phyloP scores from a whole-genome alignment of 2,329 filamentous ascomycete genomes.

The Bipolaris cookei region DNA sequence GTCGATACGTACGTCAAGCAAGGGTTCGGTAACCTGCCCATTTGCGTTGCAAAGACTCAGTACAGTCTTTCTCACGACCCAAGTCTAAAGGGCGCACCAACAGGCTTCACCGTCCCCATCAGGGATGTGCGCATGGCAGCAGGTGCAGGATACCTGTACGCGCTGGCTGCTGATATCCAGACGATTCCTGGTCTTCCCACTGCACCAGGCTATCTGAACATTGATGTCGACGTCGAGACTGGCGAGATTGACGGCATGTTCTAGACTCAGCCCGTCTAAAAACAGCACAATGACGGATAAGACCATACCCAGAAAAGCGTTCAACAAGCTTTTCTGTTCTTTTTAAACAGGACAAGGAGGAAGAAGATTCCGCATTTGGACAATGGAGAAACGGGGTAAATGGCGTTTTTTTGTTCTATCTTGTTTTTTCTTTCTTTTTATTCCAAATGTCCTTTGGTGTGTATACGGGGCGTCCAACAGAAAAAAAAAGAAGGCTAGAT shows the following conservation, averaged over 20 bases:
- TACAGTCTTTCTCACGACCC: conserved; percentile 95
- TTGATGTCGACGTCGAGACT: conserved; percentile 68
- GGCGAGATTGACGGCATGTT: conserved; percentile 75
- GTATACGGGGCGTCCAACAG: background rate
- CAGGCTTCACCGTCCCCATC: conserved; percentile 93
- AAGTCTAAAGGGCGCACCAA: conserved; percentile 90
- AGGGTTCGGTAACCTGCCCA: conserved; percentile 89
- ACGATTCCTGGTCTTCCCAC: conserved; percentile 96
- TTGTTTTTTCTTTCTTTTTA: background rate
- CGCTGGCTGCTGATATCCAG: conserved; percentile 95
- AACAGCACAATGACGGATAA: too few species aligned
- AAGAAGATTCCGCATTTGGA: background rate
- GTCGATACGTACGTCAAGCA: conserved; percentile 93
- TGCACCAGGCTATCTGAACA: conserved; percentile 92
- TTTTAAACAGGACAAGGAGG: background rate
- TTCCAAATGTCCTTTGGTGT: too few species aligned
- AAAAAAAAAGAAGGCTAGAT: background rate
- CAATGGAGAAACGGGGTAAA: too few species aligned
- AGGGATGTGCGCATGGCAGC: conserved; percentile 92
- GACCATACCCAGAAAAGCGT: background rate
- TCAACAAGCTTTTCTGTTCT: conserved; percentile 14
- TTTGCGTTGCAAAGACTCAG: conserved; percentile 98
- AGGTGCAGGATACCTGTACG: conserved; percentile 81
- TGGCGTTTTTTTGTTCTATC: conserved; percentile 2
- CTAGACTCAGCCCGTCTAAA: conserved; percentile 57